Base-by-base conservation (phyloP, 208 protist genomes). In the Leishmania amazonensis region DNA sequence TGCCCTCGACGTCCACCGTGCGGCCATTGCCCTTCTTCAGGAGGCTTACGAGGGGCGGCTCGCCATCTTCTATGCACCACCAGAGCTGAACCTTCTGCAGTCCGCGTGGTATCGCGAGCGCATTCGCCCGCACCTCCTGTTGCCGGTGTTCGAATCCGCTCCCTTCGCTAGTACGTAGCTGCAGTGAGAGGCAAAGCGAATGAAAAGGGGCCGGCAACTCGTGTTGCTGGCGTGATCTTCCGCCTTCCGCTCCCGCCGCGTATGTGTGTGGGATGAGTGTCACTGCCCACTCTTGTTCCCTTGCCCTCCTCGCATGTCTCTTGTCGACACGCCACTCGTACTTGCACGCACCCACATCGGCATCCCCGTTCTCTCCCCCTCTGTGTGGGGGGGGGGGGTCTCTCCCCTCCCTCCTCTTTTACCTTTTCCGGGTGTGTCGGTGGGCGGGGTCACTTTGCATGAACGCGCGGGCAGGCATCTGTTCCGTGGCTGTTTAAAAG, bases 31-130 rank as follows among this genome's bases (percentile, higher is more conserved):
- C 53, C 84, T 98, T 28, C 85, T 98, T 42, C 93, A 97, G 81
- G 96, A 98, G 60, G 95, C 93, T 38, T 95, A 97, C 83, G 90
- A 98, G 28, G 96, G 96, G n/a, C 81, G 87, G 0, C 76, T 98
- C 0, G 78, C 93, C 15, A 73, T 99, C 19, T 99, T 96, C 86
- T 98, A 97, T 77, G 85, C 88, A 1, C 90, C 96, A 19, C 95
- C 96, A 13, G 87, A 90, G 74, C 24, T 91, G 45, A 87, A 91
- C 58, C 85, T 91, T 65, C 64, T 95, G 79, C 49, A 89, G 45
- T 94, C 91, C 31, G 77, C 70, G 42, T 79, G 84, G 65, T 96
- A 93, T 73, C 65, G 80, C 35, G 71, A 88, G 67, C 70, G 87
- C n/a, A 71, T 94, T 38, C 77, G 71, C 9, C 90, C 88, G 19